Evolutionary conservation across 306 rosid species (phyloP).

Genomic region (Rosa rugosa): DNA sequence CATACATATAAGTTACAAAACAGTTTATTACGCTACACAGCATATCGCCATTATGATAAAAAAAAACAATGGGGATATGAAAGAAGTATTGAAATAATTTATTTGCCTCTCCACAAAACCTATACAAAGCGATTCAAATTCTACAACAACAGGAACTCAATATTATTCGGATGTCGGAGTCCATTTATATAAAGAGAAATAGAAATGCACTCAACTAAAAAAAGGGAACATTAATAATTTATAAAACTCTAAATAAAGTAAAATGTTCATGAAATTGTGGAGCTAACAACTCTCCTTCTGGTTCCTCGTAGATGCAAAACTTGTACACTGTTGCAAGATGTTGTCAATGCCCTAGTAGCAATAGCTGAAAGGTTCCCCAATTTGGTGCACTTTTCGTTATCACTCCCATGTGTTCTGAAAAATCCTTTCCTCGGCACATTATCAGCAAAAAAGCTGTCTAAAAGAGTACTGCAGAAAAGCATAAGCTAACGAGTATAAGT

Average conservation of each 20-base stretch:
- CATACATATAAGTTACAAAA: background rate
- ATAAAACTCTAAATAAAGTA: constrained; percentile 30
- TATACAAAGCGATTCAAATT: constrained; percentile 31
- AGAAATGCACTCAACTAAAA: constrained; percentile 24
- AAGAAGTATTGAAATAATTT: constrained; percentile 6
- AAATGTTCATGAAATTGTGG: constrained; percentile 38
- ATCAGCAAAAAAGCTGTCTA: constrained; percentile 33
- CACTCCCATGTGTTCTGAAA: constrained; percentile 16
- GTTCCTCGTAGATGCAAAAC: constrained; percentile 31
- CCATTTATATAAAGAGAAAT: constrained; percentile 24
- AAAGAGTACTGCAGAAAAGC: constrained; percentile 22
- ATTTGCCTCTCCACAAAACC: constrained; percentile 35
- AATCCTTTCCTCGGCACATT: constrained; percentile 19
- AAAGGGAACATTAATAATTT: constrained; percentile 12
- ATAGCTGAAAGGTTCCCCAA: constrained; percentile 27
- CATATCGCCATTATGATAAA: background rate
- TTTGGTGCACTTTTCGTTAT: constrained; percentile 26
- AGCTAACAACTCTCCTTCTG: constrained; percentile 26
- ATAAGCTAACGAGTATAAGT: constrained; percentile 1
- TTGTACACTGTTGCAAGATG: constrained; percentile 28
- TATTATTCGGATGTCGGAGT: constrained; percentile 4
- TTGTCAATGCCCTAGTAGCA: constrained; percentile 25
- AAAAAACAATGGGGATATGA: background rate
- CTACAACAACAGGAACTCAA: constrained; percentile 13
- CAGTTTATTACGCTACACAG: background rate